Conservation (phyloP, 2,329 filamentous ascomycete genomes). For the Penicillium sp. region DNA sequence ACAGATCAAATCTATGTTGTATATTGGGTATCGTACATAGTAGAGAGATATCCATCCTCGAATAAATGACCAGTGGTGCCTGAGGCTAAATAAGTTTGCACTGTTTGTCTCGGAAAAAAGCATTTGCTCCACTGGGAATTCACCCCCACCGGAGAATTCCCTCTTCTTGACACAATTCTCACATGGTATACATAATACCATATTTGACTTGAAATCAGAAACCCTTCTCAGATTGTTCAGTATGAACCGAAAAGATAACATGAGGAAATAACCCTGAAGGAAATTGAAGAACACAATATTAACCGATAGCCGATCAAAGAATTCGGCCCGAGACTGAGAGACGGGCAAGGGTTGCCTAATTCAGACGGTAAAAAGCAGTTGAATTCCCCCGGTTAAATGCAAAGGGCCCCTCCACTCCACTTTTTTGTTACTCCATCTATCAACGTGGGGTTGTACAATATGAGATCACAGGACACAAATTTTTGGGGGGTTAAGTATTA, state of each 20-base stretch:
- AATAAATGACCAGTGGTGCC: no score
- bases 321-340: constrained; percentile 16
- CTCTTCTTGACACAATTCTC: background rate
- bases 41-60: background rate
- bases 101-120: constrained; percentile 1
- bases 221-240: background rate
- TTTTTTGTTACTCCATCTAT: constrained; percentile 14
- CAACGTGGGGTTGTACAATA: constrained; percentile 5
- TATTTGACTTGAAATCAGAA: background rate
- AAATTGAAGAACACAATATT: constrained; percentile 1
- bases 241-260: background rate
- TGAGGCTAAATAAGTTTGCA: background rate
- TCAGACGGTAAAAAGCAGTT: constrained; percentile 8
- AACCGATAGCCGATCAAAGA: constrained; percentile 21
- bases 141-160: constrained; percentile 4
- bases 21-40: background rate
- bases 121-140: constrained; percentile 1
- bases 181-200: background rate
- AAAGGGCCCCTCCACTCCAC: constrained; percentile 21
- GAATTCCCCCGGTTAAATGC: constrained; percentile 23
- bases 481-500: constrained; percentile 6
- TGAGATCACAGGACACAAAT: constrained; percentile 2
- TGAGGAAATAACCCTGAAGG: background rate
- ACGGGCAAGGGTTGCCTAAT: constrained; percentile 9
- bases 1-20: background rate